Evolutionary conservation across 768 basidiomycete genomes (phyloP), one percentile per base, ranked within the genome.

Genomic region (Boletus subcaerulescens): DNA sequence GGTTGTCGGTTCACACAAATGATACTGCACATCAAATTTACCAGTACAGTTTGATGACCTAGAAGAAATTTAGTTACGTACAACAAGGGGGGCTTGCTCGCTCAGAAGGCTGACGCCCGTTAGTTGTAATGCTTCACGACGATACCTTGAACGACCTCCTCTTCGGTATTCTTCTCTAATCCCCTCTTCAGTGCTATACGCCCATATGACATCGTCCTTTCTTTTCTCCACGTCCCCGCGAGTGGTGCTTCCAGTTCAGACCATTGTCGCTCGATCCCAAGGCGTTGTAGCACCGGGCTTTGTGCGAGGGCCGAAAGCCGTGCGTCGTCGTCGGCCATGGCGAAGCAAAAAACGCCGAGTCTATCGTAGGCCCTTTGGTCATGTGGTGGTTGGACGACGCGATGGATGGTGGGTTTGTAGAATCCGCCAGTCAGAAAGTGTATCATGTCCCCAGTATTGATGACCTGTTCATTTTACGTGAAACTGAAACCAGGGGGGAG

Each of bases 391-490:
- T 79, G 79, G 17, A 82, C 69, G 33, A 85, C 83, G 26, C 84
- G 80, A 60, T 86, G 83, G 50, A 84, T 80, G 1, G 83, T 85
- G 5, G 77, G 78, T 11, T 71, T 75, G 64, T 84, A 84, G 60
- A 71, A 84, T 1, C 82, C 82, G 0, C 83, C 82, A 1, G 80
- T 81, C 12, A 86, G 69, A 64, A 83, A 81, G 45, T 81, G 77
- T 58, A 86, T 67, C 13, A 77, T 77, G 51, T 85, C 83, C 15
- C 84, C 83, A 0, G 78, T 76, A 53, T 85, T 85, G 46, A 87
- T 72, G 13, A 82, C 76, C 84, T 85, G 32, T 14, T 45, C 29
- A 14, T 13, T 20, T 53, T 2, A 49, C 13, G 18, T 20, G 18
- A 29, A 8, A 9, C 26, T 29, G 26, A 29, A 18, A 41, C 22